Base-by-base conservation (phyloP, 805 yeast genomes). In the Wickerhamiella nectarea region DNA sequence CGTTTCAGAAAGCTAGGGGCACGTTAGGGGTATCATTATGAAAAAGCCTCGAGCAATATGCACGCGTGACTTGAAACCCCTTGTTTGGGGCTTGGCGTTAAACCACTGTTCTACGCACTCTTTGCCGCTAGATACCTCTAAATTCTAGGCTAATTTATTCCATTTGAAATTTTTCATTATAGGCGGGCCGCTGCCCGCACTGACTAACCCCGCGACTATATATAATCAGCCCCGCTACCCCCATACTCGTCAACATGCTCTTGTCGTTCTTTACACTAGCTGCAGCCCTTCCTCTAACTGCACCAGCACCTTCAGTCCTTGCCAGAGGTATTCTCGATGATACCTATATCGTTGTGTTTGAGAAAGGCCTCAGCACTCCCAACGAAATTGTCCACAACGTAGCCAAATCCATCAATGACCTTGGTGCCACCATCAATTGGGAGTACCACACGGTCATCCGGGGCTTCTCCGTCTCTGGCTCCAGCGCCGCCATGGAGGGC, bases 351-450 rank as follows among this genome's bases (percentile, higher is more conserved):
- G 52, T 60, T 19, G 49, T 60, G 5, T 60, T 58, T 47, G 52
- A 56, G 37, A 52, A 50, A 45, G 61, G 60, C 25, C 38, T 52
- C 19, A 52, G 49, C 17, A 58, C 63, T 20, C 63, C 64, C 15
- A 57, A 58, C 33, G 49, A 55, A 5, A 53, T 56, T 29, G 54
- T 66, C 12, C 51, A 56, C 4, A 54, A 55, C 3, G 57, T 70
- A 8, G 65, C 62, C 39, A 44, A 54, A 10, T 51, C 60, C 25
- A 59, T 71, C 21, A 49, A 56, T 33, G 52, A 55, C 10, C 46
- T 67, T 6, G 75, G 74, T 6, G 76, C 72, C 3, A 51, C 48
- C 14, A 63, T 73, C 38, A 66, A 67, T 14, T 71, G 69, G 49
- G 74, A 71, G 46, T 72, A 69, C 56, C 54, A 59, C 39, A 62